Percentiles rank a stretch among this genome's conserved stretches.
Evolutionary conservation across 139 green algal species (phyloP).

Genomic region (Tetradesmus obliquus): DNA sequence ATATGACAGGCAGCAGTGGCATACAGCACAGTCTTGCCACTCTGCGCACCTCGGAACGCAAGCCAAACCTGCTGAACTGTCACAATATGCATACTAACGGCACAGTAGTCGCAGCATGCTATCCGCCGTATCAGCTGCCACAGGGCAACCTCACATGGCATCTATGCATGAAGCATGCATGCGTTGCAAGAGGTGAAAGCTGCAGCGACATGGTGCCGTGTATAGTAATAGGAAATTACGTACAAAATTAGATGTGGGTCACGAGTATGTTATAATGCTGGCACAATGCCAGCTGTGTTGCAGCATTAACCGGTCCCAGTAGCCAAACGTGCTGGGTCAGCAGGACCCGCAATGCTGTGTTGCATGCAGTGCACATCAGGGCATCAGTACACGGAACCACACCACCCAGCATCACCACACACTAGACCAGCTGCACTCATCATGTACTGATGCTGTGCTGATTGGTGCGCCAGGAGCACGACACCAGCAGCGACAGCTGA

Average conservation of each 20-base stretch:
- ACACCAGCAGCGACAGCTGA: not conserved
- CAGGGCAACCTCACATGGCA: too few species aligned
- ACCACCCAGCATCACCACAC: too few species aligned
- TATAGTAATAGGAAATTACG: too few species aligned
- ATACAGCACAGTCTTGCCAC: not conserved
- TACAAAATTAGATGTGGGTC: too few species aligned
- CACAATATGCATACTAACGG: not conserved
- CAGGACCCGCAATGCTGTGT: too few species aligned
- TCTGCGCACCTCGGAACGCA: not conserved
- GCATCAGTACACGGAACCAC: too few species aligned
- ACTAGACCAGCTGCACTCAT: too few species aligned
- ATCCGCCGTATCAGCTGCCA: not conserved
- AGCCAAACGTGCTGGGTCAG: not conserved
- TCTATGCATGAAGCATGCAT: too few species aligned
- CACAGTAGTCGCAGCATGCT: not conserved
- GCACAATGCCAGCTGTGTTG: not conserved
- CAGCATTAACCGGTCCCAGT: not conserved
- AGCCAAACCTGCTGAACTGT: not conserved
- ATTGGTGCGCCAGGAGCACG: not conserved
- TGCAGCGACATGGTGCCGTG: not conserved
- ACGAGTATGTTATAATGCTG: not conserved
- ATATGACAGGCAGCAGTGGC: too few species aligned
- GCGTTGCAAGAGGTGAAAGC: not conserved
- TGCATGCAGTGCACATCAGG: too few species aligned
- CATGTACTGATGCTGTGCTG: too few species aligned